A percentile compares a stretch with the other conserved stretches of the same genome.
Conservation (phyloP, 805 yeast species). For the Dipodascopsis uninucleata region DNA sequence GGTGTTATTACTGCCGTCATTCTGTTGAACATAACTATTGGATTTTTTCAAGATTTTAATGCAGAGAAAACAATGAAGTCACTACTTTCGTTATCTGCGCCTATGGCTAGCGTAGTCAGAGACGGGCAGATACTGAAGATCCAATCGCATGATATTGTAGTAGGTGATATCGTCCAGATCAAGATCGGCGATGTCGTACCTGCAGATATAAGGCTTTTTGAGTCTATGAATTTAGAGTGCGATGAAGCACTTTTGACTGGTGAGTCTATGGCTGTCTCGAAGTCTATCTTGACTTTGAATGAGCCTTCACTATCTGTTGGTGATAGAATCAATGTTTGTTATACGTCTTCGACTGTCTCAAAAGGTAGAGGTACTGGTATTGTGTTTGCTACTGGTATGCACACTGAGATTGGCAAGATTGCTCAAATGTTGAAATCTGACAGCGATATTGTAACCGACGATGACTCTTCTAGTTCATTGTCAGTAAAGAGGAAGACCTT, state of each 20-base stretch:
- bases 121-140: slow-evolving; percentile 55
- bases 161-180: slow-evolving; percentile 64
- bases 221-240: slow-evolving; percentile 61
- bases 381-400: slow-evolving; percentile 60
- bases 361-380: slow-evolving; percentile 77
- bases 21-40: slow-evolving; percentile 58
- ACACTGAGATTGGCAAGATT: slow-evolving; percentile 71
- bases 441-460: neutral
- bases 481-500: no score
- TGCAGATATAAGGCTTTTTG: slow-evolving; percentile 60
- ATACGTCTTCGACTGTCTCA: slow-evolving; percentile 61
- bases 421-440: slow-evolving; percentile 40
- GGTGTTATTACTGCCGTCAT: slow-evolving; percentile 75
- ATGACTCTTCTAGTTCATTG: slow-evolving; percentile 3
- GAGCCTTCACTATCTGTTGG: slow-evolving; percentile 55
- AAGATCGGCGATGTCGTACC: slow-evolving; percentile 74
- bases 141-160: slow-evolving; percentile 62
- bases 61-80: slow-evolving; percentile 82
- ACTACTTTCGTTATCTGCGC: slow-evolving; percentile 60
- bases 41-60: slow-evolving; percentile 64
- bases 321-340: slow-evolving; percentile 69
- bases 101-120: slow-evolving; percentile 65
- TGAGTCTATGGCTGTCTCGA: slow-evolving; percentile 60
- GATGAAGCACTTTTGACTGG: slow-evolving; percentile 67
- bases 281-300: slow-evolving; percentile 44